Evolutionary conservation across 306 rosid genomes (phyloP).

Genomic region (Cucumis melo): DNA sequence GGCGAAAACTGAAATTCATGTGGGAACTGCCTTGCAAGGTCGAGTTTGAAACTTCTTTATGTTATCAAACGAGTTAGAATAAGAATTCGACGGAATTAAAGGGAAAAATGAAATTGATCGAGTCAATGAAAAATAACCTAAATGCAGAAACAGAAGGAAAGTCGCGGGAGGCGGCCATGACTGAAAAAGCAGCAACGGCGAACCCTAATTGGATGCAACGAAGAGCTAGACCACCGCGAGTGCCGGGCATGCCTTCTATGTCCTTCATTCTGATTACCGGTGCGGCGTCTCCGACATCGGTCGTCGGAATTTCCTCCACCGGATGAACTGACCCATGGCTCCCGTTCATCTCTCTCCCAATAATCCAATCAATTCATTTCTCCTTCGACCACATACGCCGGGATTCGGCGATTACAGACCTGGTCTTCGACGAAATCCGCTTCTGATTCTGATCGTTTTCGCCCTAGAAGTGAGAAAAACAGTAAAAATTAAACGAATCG

Average conservation of each 20-base stretch:
- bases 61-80: neutral
- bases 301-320: constrained; percentile 41
- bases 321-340: constrained; percentile 90
- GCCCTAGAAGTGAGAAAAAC: neutral
- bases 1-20: neutral
- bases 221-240: constrained; percentile 55
- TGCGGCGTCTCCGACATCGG: constrained; percentile 35
- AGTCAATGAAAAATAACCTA: constrained; percentile 24
- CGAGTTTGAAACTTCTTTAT: neutral
- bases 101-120: neutral
- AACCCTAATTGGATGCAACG: constrained; percentile 53
- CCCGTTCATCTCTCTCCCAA: constrained; percentile 55
- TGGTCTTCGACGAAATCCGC: neutral
- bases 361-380: neutral
- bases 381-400: neutral
- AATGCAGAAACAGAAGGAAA: constrained; percentile 89
- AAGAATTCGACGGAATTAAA: neutral
- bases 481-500: neutral
- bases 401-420: neutral
- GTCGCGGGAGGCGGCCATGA: constrained; percentile 75
- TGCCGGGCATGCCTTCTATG: constrained; percentile 89
- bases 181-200: constrained; percentile 50
- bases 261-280: constrained; percentile 74
- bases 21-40: neutral
- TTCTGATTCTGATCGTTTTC: neutral